Evolutionary conservation across 208 protist genomes (phyloP).

Genomic region (Endotrypanum monterogeii): DNA sequence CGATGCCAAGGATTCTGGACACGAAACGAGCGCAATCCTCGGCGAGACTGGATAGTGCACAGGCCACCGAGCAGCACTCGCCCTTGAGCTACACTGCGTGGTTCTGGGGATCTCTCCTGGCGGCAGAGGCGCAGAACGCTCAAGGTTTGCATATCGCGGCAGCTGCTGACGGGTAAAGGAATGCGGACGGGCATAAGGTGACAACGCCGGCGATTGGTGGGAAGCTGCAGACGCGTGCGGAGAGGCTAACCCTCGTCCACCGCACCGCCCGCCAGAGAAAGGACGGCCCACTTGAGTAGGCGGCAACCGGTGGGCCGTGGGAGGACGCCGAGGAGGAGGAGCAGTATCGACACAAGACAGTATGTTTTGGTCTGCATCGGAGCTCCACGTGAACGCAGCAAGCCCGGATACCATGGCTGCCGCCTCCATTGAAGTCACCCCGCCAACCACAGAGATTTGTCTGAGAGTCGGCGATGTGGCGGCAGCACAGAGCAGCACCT

Average conservation of each 20-base stretch:
- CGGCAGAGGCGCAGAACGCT: background rate
- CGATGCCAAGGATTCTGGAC: background rate
- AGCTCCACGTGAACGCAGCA: conserved; percentile 32
- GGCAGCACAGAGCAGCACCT: conserved; percentile 48
- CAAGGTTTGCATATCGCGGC: background rate
- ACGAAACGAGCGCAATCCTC: background rate
- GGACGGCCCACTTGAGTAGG: background rate
- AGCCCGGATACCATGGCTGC: conserved; percentile 46
- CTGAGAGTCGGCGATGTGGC: conserved; percentile 41
- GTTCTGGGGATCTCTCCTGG: background rate
- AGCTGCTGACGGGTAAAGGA: background rate
- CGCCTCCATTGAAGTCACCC: conserved; percentile 48
- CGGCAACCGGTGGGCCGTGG: background rate
- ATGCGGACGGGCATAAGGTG: background rate
- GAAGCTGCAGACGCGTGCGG: background rate
- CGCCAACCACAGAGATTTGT: conserved; percentile 48
- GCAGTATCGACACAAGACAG: background rate
- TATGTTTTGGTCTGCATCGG: background rate
- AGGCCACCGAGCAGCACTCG: background rate
- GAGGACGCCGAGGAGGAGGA: background rate
- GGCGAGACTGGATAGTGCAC: background rate
- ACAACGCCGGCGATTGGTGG: background rate
- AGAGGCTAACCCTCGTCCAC: background rate
- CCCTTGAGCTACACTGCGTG: background rate
- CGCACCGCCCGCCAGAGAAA: background rate